Evolutionary conservation across 116 monocot genomes (phyloP).

Genomic region (Trichopus zeylanicus): DNA sequence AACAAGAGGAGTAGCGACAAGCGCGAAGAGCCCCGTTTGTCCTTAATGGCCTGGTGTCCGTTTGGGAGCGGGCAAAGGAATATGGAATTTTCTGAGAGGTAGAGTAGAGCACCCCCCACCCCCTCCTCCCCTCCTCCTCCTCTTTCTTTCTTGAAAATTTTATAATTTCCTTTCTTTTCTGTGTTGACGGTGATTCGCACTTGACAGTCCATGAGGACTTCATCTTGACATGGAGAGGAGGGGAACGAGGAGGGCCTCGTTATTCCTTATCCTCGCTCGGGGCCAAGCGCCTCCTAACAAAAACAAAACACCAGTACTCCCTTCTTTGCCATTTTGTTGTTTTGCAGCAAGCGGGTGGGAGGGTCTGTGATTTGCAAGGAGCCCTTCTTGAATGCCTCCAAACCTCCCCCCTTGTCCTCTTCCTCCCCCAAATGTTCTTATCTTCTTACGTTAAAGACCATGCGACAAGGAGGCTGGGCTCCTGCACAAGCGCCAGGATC

Average conservation of each 20-base stretch:
- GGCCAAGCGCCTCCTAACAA: constrained; percentile 27
- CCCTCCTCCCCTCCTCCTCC: not conserved
- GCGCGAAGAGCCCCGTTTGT: not conserved
- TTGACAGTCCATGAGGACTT: constrained; percentile 2
- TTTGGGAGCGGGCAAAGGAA: not conserved
- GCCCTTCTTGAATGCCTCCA: constrained; percentile 14
- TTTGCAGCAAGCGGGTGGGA: not conserved
- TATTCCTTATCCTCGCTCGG: constrained; percentile 20
- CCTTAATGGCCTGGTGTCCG: not conserved
- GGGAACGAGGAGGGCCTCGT: constrained; percentile 13
- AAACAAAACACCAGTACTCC: constrained; percentile 18
- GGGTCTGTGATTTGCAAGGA: not conserved
- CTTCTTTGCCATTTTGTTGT: not conserved
- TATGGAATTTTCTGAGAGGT: constrained; percentile 6
- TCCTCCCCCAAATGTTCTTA: constrained; percentile 17
- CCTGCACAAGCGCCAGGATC: not conserved
- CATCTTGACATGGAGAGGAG: constrained; percentile 1
- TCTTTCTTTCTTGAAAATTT: not conserved
- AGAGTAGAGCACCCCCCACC: too few relatives aligned
- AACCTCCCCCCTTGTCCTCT: constrained; percentile 8
- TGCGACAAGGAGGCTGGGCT: constrained; percentile 11
- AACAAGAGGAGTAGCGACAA: not conserved
- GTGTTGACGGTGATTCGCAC: too few relatives aligned
- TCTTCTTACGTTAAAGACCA: constrained; percentile 10
- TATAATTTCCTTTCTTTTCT: too few relatives aligned